Percentiles rank a stretch among this genome's conserved stretches.
phyloP scores from a whole-genome alignment of 768 basidiomycete genomes.

The Rhodotorula sphaerocarpa region DNA sequence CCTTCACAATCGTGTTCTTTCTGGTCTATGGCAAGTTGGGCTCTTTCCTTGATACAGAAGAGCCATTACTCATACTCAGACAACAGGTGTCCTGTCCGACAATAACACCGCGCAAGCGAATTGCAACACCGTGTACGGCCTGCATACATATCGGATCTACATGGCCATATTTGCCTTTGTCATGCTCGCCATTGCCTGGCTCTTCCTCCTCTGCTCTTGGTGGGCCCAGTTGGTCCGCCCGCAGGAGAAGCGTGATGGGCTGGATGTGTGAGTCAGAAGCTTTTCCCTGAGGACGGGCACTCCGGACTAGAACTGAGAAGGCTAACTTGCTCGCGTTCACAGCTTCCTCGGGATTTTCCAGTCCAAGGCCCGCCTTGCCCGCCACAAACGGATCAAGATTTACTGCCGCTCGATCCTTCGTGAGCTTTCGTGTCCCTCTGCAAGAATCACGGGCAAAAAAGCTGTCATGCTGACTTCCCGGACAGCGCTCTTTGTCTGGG shows the following conservation, averaged over 20 bases:
- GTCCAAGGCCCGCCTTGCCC: not conserved
- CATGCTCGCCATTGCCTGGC: not conserved
- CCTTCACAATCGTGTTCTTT: conserved; percentile 2
- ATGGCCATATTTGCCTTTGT: not conserved
- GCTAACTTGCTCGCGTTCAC: too few species aligned
- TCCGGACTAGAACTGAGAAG: too few species aligned
- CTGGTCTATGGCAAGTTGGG: too few species aligned
- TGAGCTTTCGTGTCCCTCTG: not conserved
- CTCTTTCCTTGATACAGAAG: too few species aligned
- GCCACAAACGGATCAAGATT: not conserved
- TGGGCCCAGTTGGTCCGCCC: not conserved
- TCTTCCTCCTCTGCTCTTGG: not conserved
- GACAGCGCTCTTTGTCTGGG: not conserved
- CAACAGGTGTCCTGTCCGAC: not conserved
- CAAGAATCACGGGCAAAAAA: too few species aligned
- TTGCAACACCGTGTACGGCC: conserved; percentile 5
- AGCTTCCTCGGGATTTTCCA: not conserved
- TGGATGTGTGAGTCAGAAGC: not conserved
- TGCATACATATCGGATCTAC: conserved; percentile 1
- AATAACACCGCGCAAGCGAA: not conserved
- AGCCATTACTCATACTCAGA: too few species aligned
- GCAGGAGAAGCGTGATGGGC: not conserved
- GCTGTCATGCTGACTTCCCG: not conserved
- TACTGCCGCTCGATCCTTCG: not conserved
- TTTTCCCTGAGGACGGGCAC: too few species aligned